A percentile compares a stretch with the other conserved stretches of the same genome.
Evolutionary conservation across 2,329 filamentous ascomycete genomes (phyloP).

Genomic region (Botrytis porri): DNA sequence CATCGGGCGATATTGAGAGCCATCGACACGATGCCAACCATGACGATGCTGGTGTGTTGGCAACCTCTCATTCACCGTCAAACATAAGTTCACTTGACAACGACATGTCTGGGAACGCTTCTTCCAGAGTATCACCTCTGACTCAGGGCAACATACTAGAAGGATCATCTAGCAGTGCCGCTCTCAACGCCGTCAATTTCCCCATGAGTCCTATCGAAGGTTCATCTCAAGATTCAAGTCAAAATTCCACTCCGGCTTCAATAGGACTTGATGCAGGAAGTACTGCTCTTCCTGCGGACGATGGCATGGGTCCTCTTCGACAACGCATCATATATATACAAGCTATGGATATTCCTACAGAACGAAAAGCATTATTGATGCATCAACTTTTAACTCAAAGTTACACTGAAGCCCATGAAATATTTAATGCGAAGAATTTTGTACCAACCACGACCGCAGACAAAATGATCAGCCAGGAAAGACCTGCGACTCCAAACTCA

Average conservation of each 20-base stretch:
- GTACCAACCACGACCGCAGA: slow-evolving; percentile 27
- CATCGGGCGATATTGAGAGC: background rate
- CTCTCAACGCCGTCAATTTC: slow-evolving; percentile 12
- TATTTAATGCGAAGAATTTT: slow-evolving; percentile 34
- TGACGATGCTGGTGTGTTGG: background rate
- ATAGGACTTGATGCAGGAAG: slow-evolving; percentile 27
- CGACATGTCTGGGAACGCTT: slow-evolving; percentile 33
- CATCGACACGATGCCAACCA: background rate
- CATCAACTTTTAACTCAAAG: slow-evolving; percentile 69
- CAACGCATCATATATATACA: slow-evolving; percentile 68
- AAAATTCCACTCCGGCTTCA: slow-evolving; percentile 22
- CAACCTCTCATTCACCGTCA: slow-evolving; percentile 19
- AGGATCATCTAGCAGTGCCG: slow-evolving; percentile 22
- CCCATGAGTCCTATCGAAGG: slow-evolving; percentile 31
- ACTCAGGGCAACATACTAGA: slow-evolving; percentile 30
- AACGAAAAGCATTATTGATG: slow-evolving; percentile 69
- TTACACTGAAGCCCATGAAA: slow-evolving; percentile 51
- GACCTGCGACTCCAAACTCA: slow-evolving; percentile 45
- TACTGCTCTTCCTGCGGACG: slow-evolving; percentile 60
- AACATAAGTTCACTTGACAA: slow-evolving; percentile 27
- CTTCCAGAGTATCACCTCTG: slow-evolving; percentile 29
- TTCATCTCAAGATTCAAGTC: slow-evolving; percentile 30
- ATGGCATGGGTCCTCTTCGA: slow-evolving; percentile 70
- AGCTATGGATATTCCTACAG: slow-evolving; percentile 52
- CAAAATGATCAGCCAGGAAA: slow-evolving; percentile 41